phyloP scores from a whole-genome alignment of 257 asterid species.

The Ehretia macrophylla region DNA sequence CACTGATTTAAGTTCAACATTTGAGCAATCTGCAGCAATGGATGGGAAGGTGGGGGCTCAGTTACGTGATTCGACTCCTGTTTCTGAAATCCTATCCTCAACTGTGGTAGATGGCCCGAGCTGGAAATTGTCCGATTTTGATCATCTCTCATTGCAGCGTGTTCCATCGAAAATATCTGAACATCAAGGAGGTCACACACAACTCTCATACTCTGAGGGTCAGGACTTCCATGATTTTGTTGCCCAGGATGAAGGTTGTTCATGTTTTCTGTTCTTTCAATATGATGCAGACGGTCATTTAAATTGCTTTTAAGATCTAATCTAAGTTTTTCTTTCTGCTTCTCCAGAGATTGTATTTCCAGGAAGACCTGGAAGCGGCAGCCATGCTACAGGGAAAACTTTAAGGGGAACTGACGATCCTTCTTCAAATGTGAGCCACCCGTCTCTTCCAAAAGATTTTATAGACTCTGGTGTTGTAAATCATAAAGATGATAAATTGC shows the following conservation, averaged over 20 bases:
- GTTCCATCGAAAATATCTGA: constrained; percentile 45
- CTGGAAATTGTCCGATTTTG: constrained; percentile 58
- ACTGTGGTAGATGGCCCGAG: constrained; percentile 33
- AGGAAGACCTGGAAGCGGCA: constrained; percentile 76
- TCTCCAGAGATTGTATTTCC: constrained; percentile 72
- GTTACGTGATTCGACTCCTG: constrained; percentile 32
- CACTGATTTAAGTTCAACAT: constrained; percentile 30
- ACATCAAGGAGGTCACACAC: constrained; percentile 38
- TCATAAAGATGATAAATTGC: constrained; percentile 44
- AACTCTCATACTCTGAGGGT: constrained; percentile 40
- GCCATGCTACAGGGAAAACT: constrained; percentile 47
- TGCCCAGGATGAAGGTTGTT: constrained; percentile 71
- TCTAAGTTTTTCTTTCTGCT: constrained; percentile 1
- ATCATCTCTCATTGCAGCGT: constrained; percentile 37
- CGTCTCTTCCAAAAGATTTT: constrained; percentile 31
- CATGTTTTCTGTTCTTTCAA: constrained; percentile 12
- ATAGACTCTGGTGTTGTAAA: constrained; percentile 37
- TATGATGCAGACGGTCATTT: background rate
- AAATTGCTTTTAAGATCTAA: background rate
- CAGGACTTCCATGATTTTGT: constrained; percentile 46
- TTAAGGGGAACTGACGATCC: constrained; percentile 36
- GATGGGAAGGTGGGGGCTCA: constrained; percentile 42
- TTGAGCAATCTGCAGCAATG: constrained; percentile 38
- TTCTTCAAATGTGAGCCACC: constrained; percentile 29
- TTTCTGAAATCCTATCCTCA: constrained; percentile 38